Evolutionary conservation across 2,329 filamentous ascomycete genomes (phyloP).

Genomic region (Neonectria magnoliae): DNA sequence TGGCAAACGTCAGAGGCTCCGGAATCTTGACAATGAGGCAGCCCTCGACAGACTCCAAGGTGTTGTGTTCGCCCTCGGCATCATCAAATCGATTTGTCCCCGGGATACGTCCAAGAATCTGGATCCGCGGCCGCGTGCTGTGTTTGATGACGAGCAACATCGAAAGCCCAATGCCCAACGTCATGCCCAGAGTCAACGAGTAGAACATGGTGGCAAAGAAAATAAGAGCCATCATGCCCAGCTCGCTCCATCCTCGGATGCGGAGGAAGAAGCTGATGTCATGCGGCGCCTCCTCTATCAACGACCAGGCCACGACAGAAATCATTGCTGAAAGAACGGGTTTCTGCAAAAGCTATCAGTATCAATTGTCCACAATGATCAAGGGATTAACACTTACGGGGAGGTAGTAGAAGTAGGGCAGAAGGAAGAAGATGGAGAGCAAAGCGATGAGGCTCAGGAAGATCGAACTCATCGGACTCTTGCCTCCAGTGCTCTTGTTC

Average conservation of each 20-base stretch:
- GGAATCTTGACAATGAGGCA: slow-evolving; percentile 98
- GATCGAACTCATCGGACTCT: slow-evolving; percentile 92
- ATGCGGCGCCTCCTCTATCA: slow-evolving; percentile 94
- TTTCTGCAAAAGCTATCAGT: slow-evolving; percentile 67
- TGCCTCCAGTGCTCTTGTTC: slow-evolving; percentile 90
- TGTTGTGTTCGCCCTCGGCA: slow-evolving; percentile 76
- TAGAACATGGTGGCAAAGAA: slow-evolving; percentile 94
- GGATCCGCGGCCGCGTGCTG: slow-evolving; percentile 90
- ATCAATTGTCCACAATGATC: background rate
- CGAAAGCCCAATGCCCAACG: slow-evolving; percentile 90
- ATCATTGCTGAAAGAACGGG: slow-evolving; percentile 94
- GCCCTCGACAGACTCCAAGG: slow-evolving; percentile 88
- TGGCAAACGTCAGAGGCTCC: slow-evolving; percentile 95
- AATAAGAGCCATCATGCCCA: slow-evolving; percentile 88
- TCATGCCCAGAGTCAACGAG: slow-evolving; percentile 92
- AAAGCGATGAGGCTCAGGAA: slow-evolving; percentile 86
- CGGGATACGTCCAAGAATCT: slow-evolving; percentile 90
- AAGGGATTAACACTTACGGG: slow-evolving; percentile 70
- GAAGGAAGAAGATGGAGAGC: slow-evolving; percentile 80
- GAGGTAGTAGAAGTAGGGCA: slow-evolving; percentile 94
- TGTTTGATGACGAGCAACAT: slow-evolving; percentile 90
- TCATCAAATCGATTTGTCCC: slow-evolving; percentile 88
- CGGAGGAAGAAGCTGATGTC: slow-evolving; percentile 90
- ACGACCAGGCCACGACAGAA: slow-evolving; percentile 90
- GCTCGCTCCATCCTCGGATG: slow-evolving; percentile 86